These are phyloP conservation scores for Sisymbrium altissimum DNA, from an alignment of 345 rosid species.

Conservation along the genomic window DNA sequence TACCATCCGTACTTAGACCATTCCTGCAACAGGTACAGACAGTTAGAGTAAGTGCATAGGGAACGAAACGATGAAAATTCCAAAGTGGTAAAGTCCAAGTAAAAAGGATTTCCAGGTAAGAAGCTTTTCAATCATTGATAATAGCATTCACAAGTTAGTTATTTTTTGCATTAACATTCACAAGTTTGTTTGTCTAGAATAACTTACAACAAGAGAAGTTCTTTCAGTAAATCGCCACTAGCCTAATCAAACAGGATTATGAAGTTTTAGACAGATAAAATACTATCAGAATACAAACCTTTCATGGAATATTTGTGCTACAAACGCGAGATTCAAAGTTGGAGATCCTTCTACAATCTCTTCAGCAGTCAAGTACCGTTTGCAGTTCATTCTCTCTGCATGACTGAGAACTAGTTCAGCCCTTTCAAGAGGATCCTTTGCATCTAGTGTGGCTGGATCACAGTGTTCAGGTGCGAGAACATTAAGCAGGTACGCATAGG, in stretches of 20 bases:
- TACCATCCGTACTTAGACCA: constrained; percentile 72
- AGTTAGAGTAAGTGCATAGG: neutral
- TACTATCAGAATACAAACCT: constrained; percentile 44
- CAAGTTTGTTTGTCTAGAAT: neutral
- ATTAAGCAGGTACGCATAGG: constrained; percentile 80
- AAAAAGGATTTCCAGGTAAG: constrained; percentile 1
- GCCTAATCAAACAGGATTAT: neutral
- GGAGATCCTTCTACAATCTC: constrained; percentile 84
- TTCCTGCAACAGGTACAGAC: constrained; percentile 50
- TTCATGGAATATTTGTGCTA: constrained; percentile 85
- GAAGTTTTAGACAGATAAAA: neutral
- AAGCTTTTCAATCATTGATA: neutral
- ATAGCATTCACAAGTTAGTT: neutral
- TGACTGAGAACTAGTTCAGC: constrained; percentile 75
- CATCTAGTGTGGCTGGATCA: constrained; percentile 67
- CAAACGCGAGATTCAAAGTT: constrained; percentile 84
- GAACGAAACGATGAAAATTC: too few relatives aligned
- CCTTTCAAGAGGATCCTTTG: constrained; percentile 64
- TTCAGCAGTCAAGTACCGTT: constrained; percentile 68
- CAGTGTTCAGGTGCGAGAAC: constrained; percentile 89
- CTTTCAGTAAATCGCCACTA: neutral
- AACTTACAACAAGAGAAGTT: neutral
- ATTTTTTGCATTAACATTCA: neutral
- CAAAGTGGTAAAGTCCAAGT: neutral
- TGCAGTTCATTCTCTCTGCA: constrained; percentile 85